Conservation (phyloP, 441 rosid genomes). For the Aquilaria agallochum region DNA sequence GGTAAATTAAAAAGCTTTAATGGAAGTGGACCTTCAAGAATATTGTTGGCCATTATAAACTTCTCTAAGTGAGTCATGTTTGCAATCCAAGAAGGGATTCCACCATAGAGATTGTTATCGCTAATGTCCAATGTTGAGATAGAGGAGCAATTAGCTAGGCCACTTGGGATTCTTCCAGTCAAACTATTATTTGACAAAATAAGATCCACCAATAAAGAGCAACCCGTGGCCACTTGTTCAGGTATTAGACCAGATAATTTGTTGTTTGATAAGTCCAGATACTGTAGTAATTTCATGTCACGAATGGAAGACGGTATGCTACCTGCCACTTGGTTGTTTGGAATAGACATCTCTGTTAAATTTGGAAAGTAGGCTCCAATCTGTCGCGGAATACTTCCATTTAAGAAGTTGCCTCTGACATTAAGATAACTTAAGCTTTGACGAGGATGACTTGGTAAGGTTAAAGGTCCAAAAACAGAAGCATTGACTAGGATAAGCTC, state of each 20-base stretch:
- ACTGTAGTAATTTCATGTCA: neutral
- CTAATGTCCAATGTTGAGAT: neutral
- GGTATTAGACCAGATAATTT: neutral
- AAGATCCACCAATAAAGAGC: neutral
- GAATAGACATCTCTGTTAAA: neutral
- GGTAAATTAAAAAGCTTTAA: neutral
- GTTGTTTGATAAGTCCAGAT: neutral
- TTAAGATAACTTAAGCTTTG: neutral
- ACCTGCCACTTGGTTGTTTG: neutral
- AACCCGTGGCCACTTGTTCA: neutral
- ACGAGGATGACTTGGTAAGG: conserved; percentile 7
- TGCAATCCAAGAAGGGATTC: conserved; percentile 10
- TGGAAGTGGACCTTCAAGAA: conserved; percentile 5
- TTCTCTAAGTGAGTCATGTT: neutral
- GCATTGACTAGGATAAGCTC: neutral
- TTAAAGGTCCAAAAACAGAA: conserved; percentile 14
- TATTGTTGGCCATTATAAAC: conserved; percentile 6
- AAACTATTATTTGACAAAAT: neutral
- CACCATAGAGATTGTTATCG: conserved; percentile 10
- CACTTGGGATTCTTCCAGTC: conserved; percentile 7
- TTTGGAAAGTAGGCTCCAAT: conserved; percentile 12
- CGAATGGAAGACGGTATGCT: conserved; percentile 14
- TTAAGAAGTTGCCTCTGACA: conserved; percentile 17
- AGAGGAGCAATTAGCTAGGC: neutral
- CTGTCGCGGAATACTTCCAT: neutral